These are phyloP conservation scores for Pulveroboletus sp. DNA, from an alignment of 768 basidiomycete genomes.

Conservation along the genomic window DNA sequence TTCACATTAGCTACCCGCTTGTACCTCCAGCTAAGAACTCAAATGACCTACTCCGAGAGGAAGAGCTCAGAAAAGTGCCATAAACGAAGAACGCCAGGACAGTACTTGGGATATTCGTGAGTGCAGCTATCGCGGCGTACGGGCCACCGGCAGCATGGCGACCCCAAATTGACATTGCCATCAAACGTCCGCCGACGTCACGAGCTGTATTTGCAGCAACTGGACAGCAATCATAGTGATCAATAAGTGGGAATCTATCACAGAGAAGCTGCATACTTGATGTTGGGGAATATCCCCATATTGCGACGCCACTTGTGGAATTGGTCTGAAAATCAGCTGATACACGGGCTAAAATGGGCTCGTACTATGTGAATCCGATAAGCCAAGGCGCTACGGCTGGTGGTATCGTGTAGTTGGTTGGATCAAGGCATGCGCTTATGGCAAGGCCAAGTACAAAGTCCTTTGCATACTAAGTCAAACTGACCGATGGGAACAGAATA, in stretches of 20 bases:
- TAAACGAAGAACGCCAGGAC: conserved; percentile 51
- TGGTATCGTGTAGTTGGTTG: conserved; percentile 54
- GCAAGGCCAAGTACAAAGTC: conserved; percentile 20
- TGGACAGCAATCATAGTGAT: conserved; percentile 16
- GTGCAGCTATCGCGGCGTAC: conserved; percentile 59
- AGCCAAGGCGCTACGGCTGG: conserved; percentile 49
- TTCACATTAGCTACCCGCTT: conserved; percentile 8
- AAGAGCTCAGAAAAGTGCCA: conserved; percentile 54
- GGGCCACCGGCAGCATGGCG: conserved; percentile 43
- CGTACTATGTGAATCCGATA: conserved; percentile 58
- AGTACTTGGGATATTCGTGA: conserved; percentile 64
- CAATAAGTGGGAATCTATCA: neutral
- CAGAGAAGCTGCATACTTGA: conserved; percentile 33
- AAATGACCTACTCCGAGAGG: conserved; percentile 46
- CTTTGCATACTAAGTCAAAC: conserved; percentile 4
- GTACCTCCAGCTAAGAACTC: neutral
- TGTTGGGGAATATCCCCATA: conserved; percentile 57
- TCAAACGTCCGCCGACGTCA: conserved; percentile 62
- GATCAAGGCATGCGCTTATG: conserved; percentile 33
- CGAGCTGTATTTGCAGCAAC: conserved; percentile 65
- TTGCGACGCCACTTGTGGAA: conserved; percentile 42
- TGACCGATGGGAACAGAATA: neutral
- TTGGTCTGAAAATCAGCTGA: neutral
- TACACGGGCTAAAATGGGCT: neutral
- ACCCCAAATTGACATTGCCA: conserved; percentile 60